Evolutionary conservation across 805 yeast species (phyloP).

Genomic region (Helenozyma baotianmanensis): DNA sequence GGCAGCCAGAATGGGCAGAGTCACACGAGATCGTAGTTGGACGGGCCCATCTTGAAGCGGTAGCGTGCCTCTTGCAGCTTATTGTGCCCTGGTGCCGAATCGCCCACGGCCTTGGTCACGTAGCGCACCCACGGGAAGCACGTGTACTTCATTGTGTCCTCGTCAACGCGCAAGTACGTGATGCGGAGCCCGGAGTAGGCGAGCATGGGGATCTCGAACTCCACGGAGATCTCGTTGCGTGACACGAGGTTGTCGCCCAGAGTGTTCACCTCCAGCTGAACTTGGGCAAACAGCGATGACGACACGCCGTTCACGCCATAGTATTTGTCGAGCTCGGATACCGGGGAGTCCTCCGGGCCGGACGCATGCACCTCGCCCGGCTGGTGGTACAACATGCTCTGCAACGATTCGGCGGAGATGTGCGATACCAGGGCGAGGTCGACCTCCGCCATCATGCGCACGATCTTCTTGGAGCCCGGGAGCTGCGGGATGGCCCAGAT

Average conservation of each 20-base stretch:
- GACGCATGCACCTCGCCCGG: not conserved
- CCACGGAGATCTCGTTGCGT: slow-evolving; percentile 21
- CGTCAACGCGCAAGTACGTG: slow-evolving; percentile 63
- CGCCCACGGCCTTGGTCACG: slow-evolving; percentile 20
- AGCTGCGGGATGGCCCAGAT: slow-evolving; percentile 69
- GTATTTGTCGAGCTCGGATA: slow-evolving; percentile 19
- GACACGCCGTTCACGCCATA: slow-evolving; percentile 36
- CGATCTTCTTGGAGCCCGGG: slow-evolving; percentile 50
- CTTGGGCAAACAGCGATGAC: slow-evolving; percentile 20
- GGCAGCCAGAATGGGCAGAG: too few relatives aligned
- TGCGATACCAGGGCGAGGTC: slow-evolving; percentile 2
- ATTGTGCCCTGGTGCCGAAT: not conserved
- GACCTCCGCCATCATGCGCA: slow-evolving; percentile 56
- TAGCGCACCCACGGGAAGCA: slow-evolving; percentile 80
- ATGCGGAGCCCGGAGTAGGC: slow-evolving; percentile 65
- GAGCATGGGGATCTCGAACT: slow-evolving; percentile 40
- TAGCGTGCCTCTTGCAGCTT: slow-evolving; percentile 3
- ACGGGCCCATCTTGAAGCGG: slow-evolving; percentile 15
- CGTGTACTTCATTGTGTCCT: slow-evolving; percentile 54
- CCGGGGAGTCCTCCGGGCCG: slow-evolving; percentile 4
- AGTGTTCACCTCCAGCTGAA: slow-evolving; percentile 13
- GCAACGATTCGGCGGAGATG: slow-evolving; percentile 2
- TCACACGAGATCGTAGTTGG: slow-evolving; percentile 4
- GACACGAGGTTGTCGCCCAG: slow-evolving; percentile 6
- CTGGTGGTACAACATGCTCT: not conserved